phyloP scores from a whole-genome alignment of 352 stramenopile genomes.

The Phytophthora pistaciae region DNA sequence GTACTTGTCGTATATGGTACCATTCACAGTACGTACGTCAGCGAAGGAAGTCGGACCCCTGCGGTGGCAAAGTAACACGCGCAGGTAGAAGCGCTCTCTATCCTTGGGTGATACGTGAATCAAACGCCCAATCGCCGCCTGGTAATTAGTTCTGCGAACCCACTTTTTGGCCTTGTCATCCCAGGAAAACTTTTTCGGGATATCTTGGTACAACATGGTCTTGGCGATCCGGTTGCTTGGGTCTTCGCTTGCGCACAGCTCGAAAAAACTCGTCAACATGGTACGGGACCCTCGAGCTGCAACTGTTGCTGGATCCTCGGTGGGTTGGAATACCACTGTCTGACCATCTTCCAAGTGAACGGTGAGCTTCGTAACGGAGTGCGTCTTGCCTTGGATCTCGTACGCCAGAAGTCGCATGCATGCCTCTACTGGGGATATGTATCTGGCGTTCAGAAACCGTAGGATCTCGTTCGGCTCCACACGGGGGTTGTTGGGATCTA shows the following conservation, averaged over 20 bases:
- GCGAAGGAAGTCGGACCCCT: constrained; percentile 33
- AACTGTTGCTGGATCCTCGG: background rate
- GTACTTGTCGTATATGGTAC: constrained; percentile 15
- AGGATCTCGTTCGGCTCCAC: too few relatives aligned
- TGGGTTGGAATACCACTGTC: background rate
- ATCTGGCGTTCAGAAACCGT: too few relatives aligned
- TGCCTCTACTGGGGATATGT: background rate
- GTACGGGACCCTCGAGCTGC: background rate
- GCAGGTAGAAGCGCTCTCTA: constrained; percentile 31
- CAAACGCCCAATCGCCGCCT: constrained; percentile 13
- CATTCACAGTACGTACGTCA: constrained; percentile 30
- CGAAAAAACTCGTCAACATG: constrained; percentile 11
- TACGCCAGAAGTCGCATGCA: background rate
- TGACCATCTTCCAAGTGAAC: constrained; percentile 4
- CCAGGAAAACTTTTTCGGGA: constrained; percentile 12
- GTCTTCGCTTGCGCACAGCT: constrained; percentile 11
- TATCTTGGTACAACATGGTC: constrained; percentile 27
- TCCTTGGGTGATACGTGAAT: constrained; percentile 5
- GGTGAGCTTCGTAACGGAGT: constrained; percentile 16
- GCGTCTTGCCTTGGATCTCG: background rate
- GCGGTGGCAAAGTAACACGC: constrained; percentile 28
- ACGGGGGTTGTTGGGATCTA: too few relatives aligned
- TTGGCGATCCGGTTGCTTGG: constrained; percentile 10
- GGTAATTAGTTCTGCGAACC: constrained; percentile 13
- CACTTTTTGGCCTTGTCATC: background rate